Evolutionary conservation across 768 basidiomycete genomes (phyloP).

Genomic region (Phylloporus sp.): DNA sequence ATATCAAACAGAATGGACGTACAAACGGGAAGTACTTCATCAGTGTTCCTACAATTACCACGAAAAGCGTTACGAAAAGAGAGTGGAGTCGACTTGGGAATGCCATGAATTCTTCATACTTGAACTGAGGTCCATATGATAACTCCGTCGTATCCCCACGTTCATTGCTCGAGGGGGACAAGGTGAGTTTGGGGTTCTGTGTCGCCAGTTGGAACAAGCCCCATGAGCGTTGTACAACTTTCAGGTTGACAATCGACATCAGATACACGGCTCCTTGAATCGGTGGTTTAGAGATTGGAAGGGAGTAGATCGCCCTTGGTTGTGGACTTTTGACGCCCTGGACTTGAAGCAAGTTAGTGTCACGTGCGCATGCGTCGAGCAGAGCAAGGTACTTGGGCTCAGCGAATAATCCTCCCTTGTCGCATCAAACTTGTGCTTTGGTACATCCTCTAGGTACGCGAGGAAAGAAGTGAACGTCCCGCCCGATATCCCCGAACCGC

Average conservation of each 20-base stretch:
- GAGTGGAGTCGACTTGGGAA: conserved; percentile 40
- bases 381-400: conserved; percentile 37
- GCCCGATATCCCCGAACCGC: conserved; percentile 34
- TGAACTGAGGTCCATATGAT: conserved; percentile 67
- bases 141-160: conserved; percentile 16
- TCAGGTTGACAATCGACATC: conserved; percentile 44
- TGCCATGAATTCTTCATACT: conserved; percentile 68
- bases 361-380: background rate
- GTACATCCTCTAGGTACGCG: conserved; percentile 30
- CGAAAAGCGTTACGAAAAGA: conserved; percentile 36
- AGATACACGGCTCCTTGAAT: conserved; percentile 41
- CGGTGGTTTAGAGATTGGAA: conserved; percentile 31
- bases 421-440: conserved; percentile 27
- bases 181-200: conserved; percentile 15
- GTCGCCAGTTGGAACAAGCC: conserved; percentile 41
- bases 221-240: conserved; percentile 55
- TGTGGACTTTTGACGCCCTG: conserved; percentile 27
- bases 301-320: conserved; percentile 33
- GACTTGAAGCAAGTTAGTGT: conserved; percentile 23
- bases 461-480: conserved; percentile 36
- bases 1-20: conserved; percentile 12
- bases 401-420: conserved; percentile 37
- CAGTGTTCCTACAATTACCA: conserved; percentile 16
- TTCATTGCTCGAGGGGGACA: conserved; percentile 9
- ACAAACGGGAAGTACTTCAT: conserved; percentile 38